Base-by-base conservation (phyloP, 306 rosid genomes). In the Castanea mollissima region DNA sequence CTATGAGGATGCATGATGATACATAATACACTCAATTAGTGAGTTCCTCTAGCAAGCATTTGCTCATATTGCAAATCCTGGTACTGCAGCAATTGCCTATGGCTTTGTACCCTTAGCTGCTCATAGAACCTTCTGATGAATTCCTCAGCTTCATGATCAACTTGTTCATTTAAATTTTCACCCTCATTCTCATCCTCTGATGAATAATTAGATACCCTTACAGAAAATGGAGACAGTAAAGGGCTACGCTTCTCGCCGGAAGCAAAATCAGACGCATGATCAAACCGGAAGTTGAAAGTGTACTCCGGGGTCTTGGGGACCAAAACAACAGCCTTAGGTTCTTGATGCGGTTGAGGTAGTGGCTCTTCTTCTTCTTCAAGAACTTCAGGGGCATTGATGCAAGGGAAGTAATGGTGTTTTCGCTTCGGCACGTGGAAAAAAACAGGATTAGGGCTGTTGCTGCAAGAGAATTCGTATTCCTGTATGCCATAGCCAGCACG, bases 61-160 rank as follows among this genome's bases (percentile, higher is more conserved):
- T 69, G 29, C 73, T 69, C 29, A 16, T 68, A 68, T 18, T 72
- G 78, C 64, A 82, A 25, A 6, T 69, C 83, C 74, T 60, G 80
- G 57, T 84, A 82, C 69, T 78, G 80, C n/a, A 87, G 65, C 65
- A 85, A 74, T 56, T 88, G 91, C 71, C 75, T 78, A 20, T 81
- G 78, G 68, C 79, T 81, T 69, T 88, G 92, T 16, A 72, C 58
- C 81, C 79, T 84, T 12, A 88, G 75, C 68, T 88, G 90, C 76
- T 88, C 87, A 56, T 88, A 84, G 79, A 88, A 88, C 74, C 87
- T 82, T 80, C 65, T 80, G 64, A 88, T 86, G 81, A 86, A 88
- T 56, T 88, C 88, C 84, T 88, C 92, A 67, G 92, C 92, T 23
- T 77, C 73, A 32, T 82, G 83, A 75, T 88, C 90, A 56, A 88